Base-by-base conservation (phyloP, 2,329 filamentous ascomycete genomes). In the Alternaria incomplexa region DNA sequence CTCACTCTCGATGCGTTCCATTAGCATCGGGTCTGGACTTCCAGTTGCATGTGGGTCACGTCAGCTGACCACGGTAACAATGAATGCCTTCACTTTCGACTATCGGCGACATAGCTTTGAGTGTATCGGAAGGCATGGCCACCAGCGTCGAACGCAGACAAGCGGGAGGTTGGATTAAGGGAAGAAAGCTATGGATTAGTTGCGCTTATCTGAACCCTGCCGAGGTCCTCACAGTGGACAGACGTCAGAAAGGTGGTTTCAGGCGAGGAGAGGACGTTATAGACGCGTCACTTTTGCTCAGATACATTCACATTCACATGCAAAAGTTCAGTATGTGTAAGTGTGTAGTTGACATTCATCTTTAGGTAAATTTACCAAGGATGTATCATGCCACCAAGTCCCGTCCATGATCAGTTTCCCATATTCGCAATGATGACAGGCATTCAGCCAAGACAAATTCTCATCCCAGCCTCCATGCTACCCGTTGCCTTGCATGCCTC, bases 141-240 rank as follows among this genome's bases (percentile, higher is more conserved):
- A 40, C 9, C 36, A 11, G 9, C 15, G 15, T 0, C 9, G 36
- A 17, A 0, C 4, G 36, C n/a, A 40, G n/a, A 40, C 2, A 40
- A n/a, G 5, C 0, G 36, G 0, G n/a, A 11, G 8, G 0, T 3
- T 3, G 36, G 4, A 17, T 0, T 0, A 40, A 10, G 8, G 0
- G 36, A 40, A 3, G 15, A 0, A 17, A 11, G 36, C 9, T 17
- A 6, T 5, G n/a, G 1, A 17, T 3, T 1, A 0, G 6, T 17
- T 17, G n/a, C 5, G 2, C 36, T 40, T 17, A 3, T 40, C 9
- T 10, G 15, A 40, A 40, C 36, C n/a, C 36, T 0, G 4, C 9
- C 6, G 3, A 17, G 4, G 9, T 3, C 3, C 15, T 40, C 36
- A 17, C 5, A 40, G 36, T 40, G 0, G 4, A 17, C 0, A 17